These are phyloP conservation scores for Bruguiera hainesii DNA, from an alignment of 441 rosid genomes.

Conservation along the genomic window DNA sequence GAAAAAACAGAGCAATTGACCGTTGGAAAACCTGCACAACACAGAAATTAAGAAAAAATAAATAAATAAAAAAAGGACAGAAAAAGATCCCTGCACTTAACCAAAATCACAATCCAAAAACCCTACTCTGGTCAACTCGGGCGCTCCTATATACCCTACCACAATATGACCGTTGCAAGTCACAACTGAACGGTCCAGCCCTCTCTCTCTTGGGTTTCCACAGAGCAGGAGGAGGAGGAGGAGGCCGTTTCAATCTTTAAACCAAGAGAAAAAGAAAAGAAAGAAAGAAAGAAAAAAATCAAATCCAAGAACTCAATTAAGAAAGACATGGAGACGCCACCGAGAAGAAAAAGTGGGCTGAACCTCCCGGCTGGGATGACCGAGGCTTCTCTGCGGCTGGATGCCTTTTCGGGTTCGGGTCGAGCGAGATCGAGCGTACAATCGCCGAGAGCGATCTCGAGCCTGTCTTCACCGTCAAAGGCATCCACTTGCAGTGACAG, in stretches of 20 bases:
- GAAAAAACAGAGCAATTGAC: too few species aligned
- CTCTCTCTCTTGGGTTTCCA: conserved; percentile 24
- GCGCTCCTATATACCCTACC: too few species aligned
- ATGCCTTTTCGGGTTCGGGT: conserved; percentile 49
- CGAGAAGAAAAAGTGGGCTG: conserved; percentile 64
- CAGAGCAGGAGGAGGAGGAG: neutral
- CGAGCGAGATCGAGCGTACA: conserved; percentile 32
- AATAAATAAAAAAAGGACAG: too few species aligned
- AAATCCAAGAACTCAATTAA: neutral
- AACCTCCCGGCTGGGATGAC: conserved; percentile 96
- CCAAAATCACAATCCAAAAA: too few species aligned
- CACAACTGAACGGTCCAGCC: conserved; percentile 14
- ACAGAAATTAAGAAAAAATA: too few species aligned
- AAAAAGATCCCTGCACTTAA: too few species aligned
- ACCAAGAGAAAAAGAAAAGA: too few species aligned
- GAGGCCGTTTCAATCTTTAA: conserved; percentile 27
- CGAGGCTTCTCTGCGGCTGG: conserved; percentile 61
- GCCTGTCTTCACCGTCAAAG: conserved; percentile 73
- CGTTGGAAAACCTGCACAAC: too few species aligned
- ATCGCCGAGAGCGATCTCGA: conserved; percentile 71
- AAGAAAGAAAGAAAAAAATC: too few species aligned
- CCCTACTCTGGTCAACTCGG: too few species aligned
- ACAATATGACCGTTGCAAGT: conserved; percentile 55
- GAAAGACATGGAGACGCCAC: conserved; percentile 60
- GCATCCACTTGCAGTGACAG: conserved; percentile 79